phyloP scores from a whole-genome alignment of 2,329 filamentous ascomycete species.

The Nothophaeocryptopus gaeumannii region DNA sequence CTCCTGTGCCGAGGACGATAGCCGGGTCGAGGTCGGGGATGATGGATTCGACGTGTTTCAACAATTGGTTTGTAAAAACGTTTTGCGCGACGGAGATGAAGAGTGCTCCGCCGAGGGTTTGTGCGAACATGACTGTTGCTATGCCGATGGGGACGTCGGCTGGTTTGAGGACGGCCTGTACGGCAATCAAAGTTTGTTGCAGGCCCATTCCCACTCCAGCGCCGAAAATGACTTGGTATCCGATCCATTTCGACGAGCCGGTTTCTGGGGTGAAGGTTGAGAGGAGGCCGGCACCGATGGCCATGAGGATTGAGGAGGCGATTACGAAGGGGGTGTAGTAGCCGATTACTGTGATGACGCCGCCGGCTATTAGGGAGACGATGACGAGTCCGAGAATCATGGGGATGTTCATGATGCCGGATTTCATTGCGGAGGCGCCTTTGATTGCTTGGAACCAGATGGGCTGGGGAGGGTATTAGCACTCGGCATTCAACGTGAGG shows the following conservation, averaged over 20 bases:
- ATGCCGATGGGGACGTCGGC: slow-evolving; percentile 48
- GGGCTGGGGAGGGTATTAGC: slow-evolving; percentile 18
- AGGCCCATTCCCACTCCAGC: slow-evolving; percentile 48
- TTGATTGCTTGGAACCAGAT: slow-evolving; percentile 53
- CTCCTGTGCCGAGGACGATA: slow-evolving; percentile 48
- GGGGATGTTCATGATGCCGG: slow-evolving; percentile 50
- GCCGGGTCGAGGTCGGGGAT: slow-evolving; percentile 44
- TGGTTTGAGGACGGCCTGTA: slow-evolving; percentile 44
- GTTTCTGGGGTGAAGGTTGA: slow-evolving; percentile 43
- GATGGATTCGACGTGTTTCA: slow-evolving; percentile 38
- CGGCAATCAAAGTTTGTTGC: slow-evolving; percentile 48
- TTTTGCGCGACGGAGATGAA: slow-evolving; percentile 51
- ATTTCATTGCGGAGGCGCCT: slow-evolving; percentile 44
- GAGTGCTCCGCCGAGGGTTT: slow-evolving; percentile 49
- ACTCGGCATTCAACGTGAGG: no score
- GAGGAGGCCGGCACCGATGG: slow-evolving; percentile 48
- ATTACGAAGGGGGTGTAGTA: slow-evolving; percentile 54
- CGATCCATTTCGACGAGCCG: slow-evolving; percentile 39
- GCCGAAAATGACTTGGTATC: slow-evolving; percentile 36
- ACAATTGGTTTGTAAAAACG: slow-evolving; percentile 50
- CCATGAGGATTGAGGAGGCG: slow-evolving; percentile 40
- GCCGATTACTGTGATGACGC: slow-evolving; percentile 41
- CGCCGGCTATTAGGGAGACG: slow-evolving; percentile 42
- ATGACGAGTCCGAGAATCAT: slow-evolving; percentile 47
- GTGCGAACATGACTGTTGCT: slow-evolving; percentile 48